phyloP scores from a whole-genome alignment of 306 rosid genomes.

The Sphenostylis stenocarpa region DNA sequence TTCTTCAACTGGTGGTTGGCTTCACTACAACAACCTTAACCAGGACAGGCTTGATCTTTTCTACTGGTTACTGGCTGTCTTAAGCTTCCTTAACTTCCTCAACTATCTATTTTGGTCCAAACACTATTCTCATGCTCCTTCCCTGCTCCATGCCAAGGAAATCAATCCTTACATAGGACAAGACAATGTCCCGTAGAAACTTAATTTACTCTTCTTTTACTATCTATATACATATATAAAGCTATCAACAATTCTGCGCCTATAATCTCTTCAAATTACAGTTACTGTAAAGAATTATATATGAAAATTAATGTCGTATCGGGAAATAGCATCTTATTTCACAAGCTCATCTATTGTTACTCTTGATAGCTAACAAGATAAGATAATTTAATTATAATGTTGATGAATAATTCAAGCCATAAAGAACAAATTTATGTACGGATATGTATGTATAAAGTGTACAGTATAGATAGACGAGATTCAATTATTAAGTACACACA shows the following conservation, averaged over 20 bases:
- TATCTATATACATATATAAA: background rate
- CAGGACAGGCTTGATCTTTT: conserved; percentile 85
- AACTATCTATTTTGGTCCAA: conserved; percentile 79
- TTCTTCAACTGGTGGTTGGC: conserved; percentile 63
- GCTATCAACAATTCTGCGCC: background rate
- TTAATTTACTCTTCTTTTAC: background rate
- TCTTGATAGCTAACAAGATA: too few species aligned
- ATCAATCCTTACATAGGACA: conserved; percentile 20
- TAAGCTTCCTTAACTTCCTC: conserved; percentile 81
- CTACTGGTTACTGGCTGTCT: conserved; percentile 73
- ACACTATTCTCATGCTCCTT: conserved; percentile 50
- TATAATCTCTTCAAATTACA: background rate
- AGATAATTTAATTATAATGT: too few species aligned
- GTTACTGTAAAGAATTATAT: background rate
- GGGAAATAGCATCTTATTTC: background rate
- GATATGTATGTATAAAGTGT: too few species aligned
- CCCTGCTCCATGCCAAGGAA: conserved; percentile 21
- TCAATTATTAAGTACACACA: too few species aligned
- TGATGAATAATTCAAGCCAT: too few species aligned
- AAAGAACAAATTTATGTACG: too few species aligned
- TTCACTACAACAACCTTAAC: conserved; percentile 70
- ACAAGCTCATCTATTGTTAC: background rate
- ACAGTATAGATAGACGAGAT: too few species aligned
- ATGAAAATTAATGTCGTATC: background rate
- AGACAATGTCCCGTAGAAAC: conserved; percentile 34